A percentile compares a stretch with the other conserved stretches of the same genome.
Conservation (phyloP, 169 alveolate species). For the Babesia ovis region DNA sequence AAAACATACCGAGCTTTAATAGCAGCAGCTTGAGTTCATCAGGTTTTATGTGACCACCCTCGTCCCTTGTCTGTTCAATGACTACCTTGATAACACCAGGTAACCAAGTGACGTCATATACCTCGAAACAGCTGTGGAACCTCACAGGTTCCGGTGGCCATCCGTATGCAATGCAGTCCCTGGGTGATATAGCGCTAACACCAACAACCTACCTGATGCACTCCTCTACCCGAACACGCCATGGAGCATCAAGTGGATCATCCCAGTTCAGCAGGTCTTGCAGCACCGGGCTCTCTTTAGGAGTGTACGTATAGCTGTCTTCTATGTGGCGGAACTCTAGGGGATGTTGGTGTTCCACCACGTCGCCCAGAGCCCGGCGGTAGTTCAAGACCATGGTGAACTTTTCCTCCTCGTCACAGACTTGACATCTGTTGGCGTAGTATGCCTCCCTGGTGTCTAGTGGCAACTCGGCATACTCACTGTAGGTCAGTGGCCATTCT, state of each 20-base stretch:
- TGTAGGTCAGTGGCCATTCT: slow-evolving; percentile 73
- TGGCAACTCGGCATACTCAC: slow-evolving; percentile 69
- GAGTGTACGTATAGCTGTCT: slow-evolving; percentile 69
- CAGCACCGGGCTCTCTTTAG: slow-evolving; percentile 66
- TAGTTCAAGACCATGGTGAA: slow-evolving; percentile 45
- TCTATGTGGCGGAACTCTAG: slow-evolving; percentile 67
- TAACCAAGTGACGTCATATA: slow-evolving; percentile 78
- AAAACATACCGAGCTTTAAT: slow-evolving; percentile 39
- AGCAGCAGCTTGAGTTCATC: slow-evolving; percentile 58
- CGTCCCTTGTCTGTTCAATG: slow-evolving; percentile 64
- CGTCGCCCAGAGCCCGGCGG: slow-evolving; percentile 29
- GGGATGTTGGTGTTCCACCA: slow-evolving; percentile 23
- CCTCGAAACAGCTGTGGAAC: slow-evolving; percentile 72
- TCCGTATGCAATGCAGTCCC: slow-evolving; percentile 76
- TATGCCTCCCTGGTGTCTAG: slow-evolving; percentile 65
- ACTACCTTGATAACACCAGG: slow-evolving; percentile 73
- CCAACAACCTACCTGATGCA: slow-evolving; percentile 39
- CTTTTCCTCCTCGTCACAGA: slow-evolving; percentile 46
- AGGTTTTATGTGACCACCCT: slow-evolving; percentile 23
- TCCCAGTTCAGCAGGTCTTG: slow-evolving; percentile 74
- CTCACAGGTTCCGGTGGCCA: slow-evolving; percentile 73
- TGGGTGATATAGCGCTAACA: neutral
- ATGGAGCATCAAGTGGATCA: slow-evolving; percentile 71
- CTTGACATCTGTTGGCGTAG: slow-evolving; percentile 48
- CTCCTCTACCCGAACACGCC: slow-evolving; percentile 77